Evolutionary conservation across 192 early-diverging fungal genomes (phyloP), one percentile per base, ranked within the genome.

Genomic region (Podila clonocystis): DNA sequence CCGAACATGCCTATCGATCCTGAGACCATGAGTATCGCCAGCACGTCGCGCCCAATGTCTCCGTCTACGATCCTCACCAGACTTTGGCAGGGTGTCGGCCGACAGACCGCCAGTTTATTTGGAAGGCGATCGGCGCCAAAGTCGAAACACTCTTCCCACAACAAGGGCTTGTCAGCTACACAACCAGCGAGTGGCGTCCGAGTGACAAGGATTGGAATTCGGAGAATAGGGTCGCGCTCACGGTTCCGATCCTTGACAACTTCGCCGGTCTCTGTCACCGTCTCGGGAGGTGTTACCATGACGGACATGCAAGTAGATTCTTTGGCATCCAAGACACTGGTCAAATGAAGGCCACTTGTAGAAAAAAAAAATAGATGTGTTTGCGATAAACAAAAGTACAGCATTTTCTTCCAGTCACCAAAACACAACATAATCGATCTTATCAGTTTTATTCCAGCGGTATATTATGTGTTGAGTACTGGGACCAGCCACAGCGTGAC

Each of bases 131-230:
- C 24, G 8, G 52, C 8, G 17, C n/a, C 52, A 55, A 55, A 55
- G 52, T 55, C 4, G 24, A 55, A 55, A 17, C 52, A 55, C 11
- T 55, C 52, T 26, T 55, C 52, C 52, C 52, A 55, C 24, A 55
- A 7, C 52, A 55, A 55, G 11, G 52, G 52, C 24, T 26, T 55
- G 20, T 55, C 24, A 29, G 2, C 20, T 24, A 11, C n/a, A 9
- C 36, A n/a, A 22, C 4, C 62, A 55, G 17, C 13, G 31, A 55
- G 50, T 9, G 30, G 20, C 5, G 45, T 61, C 4, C 26, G 38
- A n/a, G 58, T 58, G 13, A 70, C 61, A 19, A 50, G 33, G 30
- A 55, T 52, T 28, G 68, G 61, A 9, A 55, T 70, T 50, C 59
- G 68, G 1, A 58, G 68, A 11, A 59, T 70, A 9, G 68, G 20